Conservation (phyloP, 2,329 filamentous ascomycete species). For the Clarireedia monteithiana region DNA sequence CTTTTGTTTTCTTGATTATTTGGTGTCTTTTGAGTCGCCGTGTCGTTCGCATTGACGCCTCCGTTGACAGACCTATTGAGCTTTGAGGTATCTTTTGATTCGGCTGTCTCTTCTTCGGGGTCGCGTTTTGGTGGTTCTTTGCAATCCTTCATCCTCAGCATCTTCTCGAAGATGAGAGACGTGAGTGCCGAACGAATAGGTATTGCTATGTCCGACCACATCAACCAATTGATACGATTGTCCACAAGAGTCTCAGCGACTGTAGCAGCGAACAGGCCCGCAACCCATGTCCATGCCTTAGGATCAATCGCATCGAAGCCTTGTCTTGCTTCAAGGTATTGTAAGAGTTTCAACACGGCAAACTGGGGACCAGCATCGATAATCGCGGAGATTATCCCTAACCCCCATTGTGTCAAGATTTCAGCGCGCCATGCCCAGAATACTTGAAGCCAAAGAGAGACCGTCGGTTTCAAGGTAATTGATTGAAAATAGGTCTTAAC, state of each 20-base stretch:
- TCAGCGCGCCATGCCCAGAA: conserved; percentile 23
- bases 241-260: conserved; percentile 14
- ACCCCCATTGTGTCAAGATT: conserved; percentile 37
- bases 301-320: conserved; percentile 12
- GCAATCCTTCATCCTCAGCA: conserved; percentile 64
- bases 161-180: conserved; percentile 65
- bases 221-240: conserved; percentile 17
- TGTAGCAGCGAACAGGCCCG: conserved; percentile 12
- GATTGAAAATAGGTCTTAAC: conserved; percentile 42
- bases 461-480: conserved; percentile 33
- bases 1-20: background rate
- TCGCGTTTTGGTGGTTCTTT: conserved; percentile 35
- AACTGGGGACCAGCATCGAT: conserved; percentile 20
- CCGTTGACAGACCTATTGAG: background rate
- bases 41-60: background rate
- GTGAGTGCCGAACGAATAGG: conserved; percentile 62
- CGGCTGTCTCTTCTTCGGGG: conserved; percentile 5
- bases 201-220: conserved; percentile 15
- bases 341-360: conserved; percentile 16
- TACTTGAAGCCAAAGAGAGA: conserved; percentile 47
- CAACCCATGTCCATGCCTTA: conserved; percentile 17
- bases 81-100: background rate
- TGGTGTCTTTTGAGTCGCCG: background rate
- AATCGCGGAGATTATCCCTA: conserved; percentile 10
- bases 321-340: conserved; percentile 16